Base-by-base conservation (phyloP, 2,329 filamentous ascomycete genomes). In the Talaromyces islandicus region DNA sequence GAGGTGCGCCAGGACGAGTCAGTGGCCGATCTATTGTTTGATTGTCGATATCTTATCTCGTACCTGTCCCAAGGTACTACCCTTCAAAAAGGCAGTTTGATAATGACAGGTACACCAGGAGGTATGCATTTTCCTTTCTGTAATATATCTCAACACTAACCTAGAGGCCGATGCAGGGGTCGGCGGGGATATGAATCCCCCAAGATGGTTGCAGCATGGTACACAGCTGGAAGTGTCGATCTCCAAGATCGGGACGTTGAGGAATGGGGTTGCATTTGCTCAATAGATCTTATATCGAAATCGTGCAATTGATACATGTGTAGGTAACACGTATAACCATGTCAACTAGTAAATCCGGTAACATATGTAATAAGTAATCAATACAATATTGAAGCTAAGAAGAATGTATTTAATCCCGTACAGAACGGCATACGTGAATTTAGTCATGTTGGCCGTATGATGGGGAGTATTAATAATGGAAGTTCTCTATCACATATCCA, bases 21-120 rank as follows among this genome's bases (percentile, higher is more conserved):
- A 14, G 27, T 56, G 60, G 79, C 77, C 7, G 78, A 82, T 29
- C 68, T 82, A 17, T 80, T 82, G 48, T 82, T 81, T 62, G 73
- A 70, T 10, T 71, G 83, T 11, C 69, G 75, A 0, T 69, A 72
- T 60, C 67, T 65, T 43, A 63, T 77, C 12, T 64, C 56, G 21
- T 65, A 64, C 51, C 54, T 66, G 12, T 68, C 63, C 1, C 65
- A 65, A 19, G 70, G 69, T n/a, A 71, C 66, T 11, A 72, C 69
- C 4, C 56, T 72, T 46, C 62, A 64, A 17, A 64, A 67, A 25
- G 70, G 70, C 0, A 72, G 69, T 14, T 60, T 71, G 35, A 70
- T 72, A 46, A 64, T 72, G 56, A 72, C 70, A 7, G 70, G 70
- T 4, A 72, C 70, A 2, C 62, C 62, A 46, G 62, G 60, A 46